Conservation (phyloP, 2,329 filamentous ascomycete genomes). For the Cladophialophora yegresii region DNA sequence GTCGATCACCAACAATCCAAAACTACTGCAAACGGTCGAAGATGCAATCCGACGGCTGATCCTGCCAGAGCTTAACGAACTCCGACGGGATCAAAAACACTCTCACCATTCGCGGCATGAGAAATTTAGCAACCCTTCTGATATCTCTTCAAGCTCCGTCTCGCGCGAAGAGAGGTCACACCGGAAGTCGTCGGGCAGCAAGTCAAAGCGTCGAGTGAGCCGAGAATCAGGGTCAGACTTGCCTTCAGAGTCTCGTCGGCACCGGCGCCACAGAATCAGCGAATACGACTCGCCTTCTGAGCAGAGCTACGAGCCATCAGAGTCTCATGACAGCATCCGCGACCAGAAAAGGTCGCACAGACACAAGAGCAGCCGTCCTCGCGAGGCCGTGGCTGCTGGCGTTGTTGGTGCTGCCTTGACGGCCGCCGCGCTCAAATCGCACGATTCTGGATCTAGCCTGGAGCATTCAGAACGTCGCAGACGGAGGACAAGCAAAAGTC, state of each 20-base stretch:
- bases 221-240: constrained; percentile 61
- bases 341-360: constrained; percentile 57
- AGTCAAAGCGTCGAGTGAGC: constrained; percentile 62
- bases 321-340: constrained; percentile 50
- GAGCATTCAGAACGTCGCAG: constrained; percentile 45
- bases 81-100: constrained; percentile 84
- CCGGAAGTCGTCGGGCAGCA: constrained; percentile 50
- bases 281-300: constrained; percentile 53
- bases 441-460: constrained; percentile 64
- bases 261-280: constrained; percentile 57
- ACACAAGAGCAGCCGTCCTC: constrained; percentile 53
- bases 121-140: constrained; percentile 63
- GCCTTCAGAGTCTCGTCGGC: constrained; percentile 55
- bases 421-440: constrained; percentile 63
- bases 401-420: constrained; percentile 61
- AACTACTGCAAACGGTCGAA: constrained; percentile 85
- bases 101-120: constrained; percentile 67
- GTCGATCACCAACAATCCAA: constrained; percentile 82
- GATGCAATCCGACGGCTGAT: constrained; percentile 89
- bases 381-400: constrained; percentile 59
- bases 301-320: constrained; percentile 47
- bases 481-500: constrained; percentile 54
- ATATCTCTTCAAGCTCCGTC: constrained; percentile 58
- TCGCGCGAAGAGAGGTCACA: constrained; percentile 58
- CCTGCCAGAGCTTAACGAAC: constrained; percentile 82